Evolutionary conservation across 108 stramenopile genomes (phyloP).

Genomic region (Conticribra weissflogii): DNA sequence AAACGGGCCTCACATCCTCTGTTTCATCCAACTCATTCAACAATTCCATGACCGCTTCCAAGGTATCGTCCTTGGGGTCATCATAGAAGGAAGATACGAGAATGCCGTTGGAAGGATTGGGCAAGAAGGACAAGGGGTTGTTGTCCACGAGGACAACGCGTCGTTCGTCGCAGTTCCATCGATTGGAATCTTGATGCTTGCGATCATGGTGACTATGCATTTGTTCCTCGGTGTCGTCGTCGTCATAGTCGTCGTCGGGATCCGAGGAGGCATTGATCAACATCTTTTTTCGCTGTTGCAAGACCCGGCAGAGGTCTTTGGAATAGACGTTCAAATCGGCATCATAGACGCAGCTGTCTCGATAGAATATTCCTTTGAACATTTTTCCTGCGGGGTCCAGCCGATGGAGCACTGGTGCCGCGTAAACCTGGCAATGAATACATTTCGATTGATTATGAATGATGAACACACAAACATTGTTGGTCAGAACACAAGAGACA

Average conservation of each 20-base stretch:
- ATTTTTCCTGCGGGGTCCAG: conserved; percentile 89
- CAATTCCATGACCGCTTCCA: conserved; percentile 90
- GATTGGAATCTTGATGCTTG: neutral
- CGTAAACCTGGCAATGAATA: conserved; percentile 73
- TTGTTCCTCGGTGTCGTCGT: neutral
- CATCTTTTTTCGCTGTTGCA: conserved; percentile 51
- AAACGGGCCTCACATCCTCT: conserved; percentile 91
- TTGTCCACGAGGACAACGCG: conserved; percentile 98
- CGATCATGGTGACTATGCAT: too few relatives aligned
- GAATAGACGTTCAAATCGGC: conserved; percentile 78
- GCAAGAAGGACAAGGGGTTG: conserved; percentile 91
- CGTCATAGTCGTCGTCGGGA: neutral
- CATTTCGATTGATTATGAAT: neutral
- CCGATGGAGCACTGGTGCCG: conserved; percentile 88
- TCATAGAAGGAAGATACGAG: conserved; percentile 98
- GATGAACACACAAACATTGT: too few relatives aligned
- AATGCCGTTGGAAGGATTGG: conserved; percentile 97
- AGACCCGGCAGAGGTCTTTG: conserved; percentile 81
- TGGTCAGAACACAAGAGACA: too few relatives aligned
- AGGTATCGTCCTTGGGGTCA: conserved; percentile 91
- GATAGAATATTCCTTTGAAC: conserved; percentile 84
- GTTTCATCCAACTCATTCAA: conserved; percentile 84
- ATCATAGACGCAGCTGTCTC: conserved; percentile 89
- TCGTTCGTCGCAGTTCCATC: conserved; percentile 39
- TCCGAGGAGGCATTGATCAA: conserved; percentile 10